A percentile compares a stretch with the other conserved stretches of the same genome.
Evolutionary conservation across 768 basidiomycete genomes (phyloP).

Genomic region (Chalciporus piperatus): DNA sequence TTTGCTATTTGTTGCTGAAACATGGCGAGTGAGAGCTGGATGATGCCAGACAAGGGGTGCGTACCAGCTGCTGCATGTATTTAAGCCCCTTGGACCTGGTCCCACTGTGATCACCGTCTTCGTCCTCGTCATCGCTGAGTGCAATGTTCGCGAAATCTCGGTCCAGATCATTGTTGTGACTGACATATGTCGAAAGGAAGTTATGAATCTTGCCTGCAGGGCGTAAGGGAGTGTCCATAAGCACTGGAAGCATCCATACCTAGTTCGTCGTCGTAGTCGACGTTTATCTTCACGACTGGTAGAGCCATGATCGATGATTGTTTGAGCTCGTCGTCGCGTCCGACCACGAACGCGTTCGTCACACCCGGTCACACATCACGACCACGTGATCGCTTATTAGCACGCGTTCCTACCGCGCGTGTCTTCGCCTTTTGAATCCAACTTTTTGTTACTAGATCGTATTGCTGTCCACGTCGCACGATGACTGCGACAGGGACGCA

Average conservation of each 20-base stretch:
- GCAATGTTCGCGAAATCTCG: conserved; percentile 68
- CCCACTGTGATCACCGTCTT: conserved; percentile 33
- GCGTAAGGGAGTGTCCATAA: conserved; percentile 1
- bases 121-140: conserved; percentile 46
- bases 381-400: conserved; percentile 11
- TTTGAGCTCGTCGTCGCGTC: conserved; percentile 5
- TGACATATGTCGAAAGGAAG: conserved; percentile 70
- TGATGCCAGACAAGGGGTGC: conserved; percentile 30
- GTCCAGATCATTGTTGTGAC: conserved; percentile 62
- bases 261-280: conserved; percentile 73
- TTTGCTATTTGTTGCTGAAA: conserved; percentile 88
- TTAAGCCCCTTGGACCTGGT: conserved; percentile 50
- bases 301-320: conserved; percentile 57
- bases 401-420: background rate
- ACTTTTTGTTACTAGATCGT: no score
- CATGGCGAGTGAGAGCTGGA: conserved; percentile 17
- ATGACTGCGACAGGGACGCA: no score
- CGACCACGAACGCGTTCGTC: conserved; percentile 27
- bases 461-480: no score
- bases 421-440: no score
- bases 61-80: conserved; percentile 82
- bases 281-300: conserved; percentile 53
- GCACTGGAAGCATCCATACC: conserved; percentile 35
- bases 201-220: conserved; percentile 60
- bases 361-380: conserved; percentile 21